Evolutionary conservation across 2,329 filamentous ascomycete genomes (phyloP).

Genomic region (Calonectria henricotiae): DNA sequence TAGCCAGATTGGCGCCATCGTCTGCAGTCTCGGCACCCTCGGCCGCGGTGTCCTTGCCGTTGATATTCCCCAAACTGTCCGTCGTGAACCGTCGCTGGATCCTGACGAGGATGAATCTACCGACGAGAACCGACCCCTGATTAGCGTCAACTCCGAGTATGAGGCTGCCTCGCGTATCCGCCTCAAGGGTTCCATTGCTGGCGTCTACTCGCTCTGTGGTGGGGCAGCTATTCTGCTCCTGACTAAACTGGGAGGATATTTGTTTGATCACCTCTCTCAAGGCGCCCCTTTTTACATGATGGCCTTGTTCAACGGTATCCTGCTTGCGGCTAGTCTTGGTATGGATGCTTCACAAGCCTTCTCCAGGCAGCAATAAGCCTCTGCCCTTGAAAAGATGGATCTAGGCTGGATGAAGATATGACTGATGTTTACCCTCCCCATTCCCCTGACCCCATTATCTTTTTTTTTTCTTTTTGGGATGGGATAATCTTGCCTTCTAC

Average conservation of each 20-base stretch:
- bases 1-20: constrained; percentile 96
- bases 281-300: constrained; percentile 96
- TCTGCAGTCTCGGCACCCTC: constrained; percentile 92
- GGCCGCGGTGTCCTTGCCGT: constrained; percentile 82
- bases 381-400: background rate
- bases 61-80: constrained; percentile 57
- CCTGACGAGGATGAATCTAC: constrained; percentile 61
- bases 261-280: constrained; percentile 84
- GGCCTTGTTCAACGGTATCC: constrained; percentile 85
- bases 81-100: constrained; percentile 51
- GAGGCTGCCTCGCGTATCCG: constrained; percentile 66
- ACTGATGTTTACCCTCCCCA: constrained; percentile 27
- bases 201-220: constrained; percentile 92
- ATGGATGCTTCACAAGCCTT: constrained; percentile 66
- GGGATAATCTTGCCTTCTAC: constrained; percentile 14
- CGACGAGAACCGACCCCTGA: constrained; percentile 60
- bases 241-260: constrained; percentile 89
- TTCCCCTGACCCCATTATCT: background rate
- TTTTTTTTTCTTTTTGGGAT: background rate
- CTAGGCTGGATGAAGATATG: constrained; percentile 42
- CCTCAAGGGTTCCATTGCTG: constrained; percentile 94
- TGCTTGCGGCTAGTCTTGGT: constrained; percentile 73
- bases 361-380: constrained; percentile 45
- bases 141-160: constrained; percentile 55
- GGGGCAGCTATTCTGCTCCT: constrained; percentile 91